Evolutionary conservation across 2,329 filamentous ascomycete species (phyloP).

Genomic region (Paecilomyces niveus): DNA sequence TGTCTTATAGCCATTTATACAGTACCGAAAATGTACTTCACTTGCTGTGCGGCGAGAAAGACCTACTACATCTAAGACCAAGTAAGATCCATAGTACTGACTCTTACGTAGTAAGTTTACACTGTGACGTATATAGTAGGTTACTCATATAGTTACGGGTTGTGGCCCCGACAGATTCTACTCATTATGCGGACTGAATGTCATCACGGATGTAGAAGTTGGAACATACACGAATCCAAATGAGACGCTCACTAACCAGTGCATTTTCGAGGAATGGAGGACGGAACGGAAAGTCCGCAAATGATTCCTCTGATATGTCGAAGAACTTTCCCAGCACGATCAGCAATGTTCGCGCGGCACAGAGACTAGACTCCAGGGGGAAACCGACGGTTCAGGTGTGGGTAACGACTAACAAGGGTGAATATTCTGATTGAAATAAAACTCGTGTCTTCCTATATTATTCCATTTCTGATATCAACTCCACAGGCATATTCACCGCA

Average conservation of each 20-base stretch:
- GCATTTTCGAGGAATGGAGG: neutral
- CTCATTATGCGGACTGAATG: neutral
- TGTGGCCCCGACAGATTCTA: neutral
- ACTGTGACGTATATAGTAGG: neutral
- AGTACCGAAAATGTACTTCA: neutral
- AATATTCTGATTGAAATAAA: neutral
- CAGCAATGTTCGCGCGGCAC: constrained; percentile 10
- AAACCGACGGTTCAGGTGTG: constrained; percentile 29
- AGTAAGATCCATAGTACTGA: neutral
- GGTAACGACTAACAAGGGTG: constrained; percentile 19
- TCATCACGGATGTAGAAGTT: neutral
- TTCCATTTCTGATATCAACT: neutral
- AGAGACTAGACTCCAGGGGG: constrained; percentile 27
- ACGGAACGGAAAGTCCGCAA: neutral
- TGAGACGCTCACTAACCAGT: neutral
- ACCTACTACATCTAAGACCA: too few relatives aligned
- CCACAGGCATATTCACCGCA: constrained; percentile 21
- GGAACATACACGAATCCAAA: neutral
- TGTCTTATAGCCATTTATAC: neutral
- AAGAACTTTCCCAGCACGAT: neutral
- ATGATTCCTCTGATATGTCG: neutral
- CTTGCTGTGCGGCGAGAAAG: too few relatives aligned
- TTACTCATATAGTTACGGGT: neutral
- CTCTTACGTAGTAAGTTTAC: neutral
- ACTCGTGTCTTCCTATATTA: neutral